Base-by-base conservation (phyloP, 495 filamentous ascomycete genomes). In the Xylaria cubensis region DNA sequence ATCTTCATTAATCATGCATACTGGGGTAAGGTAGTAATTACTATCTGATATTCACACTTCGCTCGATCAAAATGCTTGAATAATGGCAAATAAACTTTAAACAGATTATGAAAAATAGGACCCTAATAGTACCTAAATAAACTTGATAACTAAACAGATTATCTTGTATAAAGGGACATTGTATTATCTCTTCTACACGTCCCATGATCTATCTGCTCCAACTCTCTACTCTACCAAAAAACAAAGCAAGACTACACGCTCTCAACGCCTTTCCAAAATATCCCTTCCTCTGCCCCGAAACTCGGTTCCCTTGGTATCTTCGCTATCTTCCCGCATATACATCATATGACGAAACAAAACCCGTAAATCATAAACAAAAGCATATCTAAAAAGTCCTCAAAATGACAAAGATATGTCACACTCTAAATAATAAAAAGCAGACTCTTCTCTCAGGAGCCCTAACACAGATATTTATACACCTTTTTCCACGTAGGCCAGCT, bases 401-500 rank as follows among this genome's bases (percentile, higher is more conserved):
- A 50, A 24, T 19, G 42, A 34, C 19, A 13, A 2, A 44, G 61
- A 65, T 51, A 67, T 19, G 41, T 46, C 66, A 42, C 17, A 15
- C 50, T 61, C 68, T 29, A 61, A 39, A 29, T 29, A 8, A 39
- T 8, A 34, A 58, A 51, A 50, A 19, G 56, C 15, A 56, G n/a
- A 24, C 26, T 41, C 59, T 10, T 34, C 12, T 19, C 15, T 6
- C 2, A 53, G 51, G 56, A 61, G 46, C 53, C 19, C 76, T 67
- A 88, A 72, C 87, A 88, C 46, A 88, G 64, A 67, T 84, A 84
- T 74, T 83, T 84, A 74, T 92, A 93, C 24, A 89, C 70, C 79
- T 89, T 93, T 88, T 97, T 99, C 95, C 95, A 97, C 71, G 46
- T 80, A 0, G 94, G 94, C 94, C 94, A 96, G 6, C 79, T 73